Evolutionary conservation across 192 early-diverging fungal species (phyloP), one percentile per base, ranked within the genome.

Genomic region (Coemansia sp.): DNA sequence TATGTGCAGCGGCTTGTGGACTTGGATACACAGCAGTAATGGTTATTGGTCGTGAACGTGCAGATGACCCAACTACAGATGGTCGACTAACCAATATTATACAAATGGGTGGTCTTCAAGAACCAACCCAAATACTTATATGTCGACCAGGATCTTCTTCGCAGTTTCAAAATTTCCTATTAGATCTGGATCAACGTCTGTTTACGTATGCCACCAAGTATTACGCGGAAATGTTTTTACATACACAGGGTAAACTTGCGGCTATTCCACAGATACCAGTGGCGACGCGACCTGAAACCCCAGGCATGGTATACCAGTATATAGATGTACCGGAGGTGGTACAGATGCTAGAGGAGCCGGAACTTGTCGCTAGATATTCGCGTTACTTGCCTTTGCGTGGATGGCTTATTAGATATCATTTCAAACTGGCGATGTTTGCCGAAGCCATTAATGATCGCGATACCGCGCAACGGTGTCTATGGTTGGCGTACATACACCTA

Each of bases 361-460:
- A 36, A 30, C 48, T 80, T 16, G 52, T 69, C 12, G n/a, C 49
- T 5, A 48, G 56, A 52, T 75, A 49, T 32, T 63, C 66, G 4
- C 48, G 73, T 36, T 63, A 63, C 17, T 32, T 76, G 51, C 73
- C 78, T 3, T n/a, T 81, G 67, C 70, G 78, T 2, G 73, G 54
- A 5, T 81, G 73, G 78, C 70, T 76, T n/a, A 70, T 29, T 31
- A 61, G 78, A 49, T 81, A 81, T 40, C 70, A 81, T 20, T 75
- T 69, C 56, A 81, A 81, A 56, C 20, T 75, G 56, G 62, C 64
- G 14, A 45, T 71, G 22, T 66, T 67, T 42, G 73, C 78, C 8
- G 78, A 81, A 63, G 71, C 73, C 22, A 48, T 52, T 1, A 73
- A 73, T 29, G 78, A 75, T 56, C 66, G 69, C 42, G 78, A 69